Evolutionary conservation across 176 grass and related monocot species (phyloP).

Genomic region (Oryza rufipogon): DNA sequence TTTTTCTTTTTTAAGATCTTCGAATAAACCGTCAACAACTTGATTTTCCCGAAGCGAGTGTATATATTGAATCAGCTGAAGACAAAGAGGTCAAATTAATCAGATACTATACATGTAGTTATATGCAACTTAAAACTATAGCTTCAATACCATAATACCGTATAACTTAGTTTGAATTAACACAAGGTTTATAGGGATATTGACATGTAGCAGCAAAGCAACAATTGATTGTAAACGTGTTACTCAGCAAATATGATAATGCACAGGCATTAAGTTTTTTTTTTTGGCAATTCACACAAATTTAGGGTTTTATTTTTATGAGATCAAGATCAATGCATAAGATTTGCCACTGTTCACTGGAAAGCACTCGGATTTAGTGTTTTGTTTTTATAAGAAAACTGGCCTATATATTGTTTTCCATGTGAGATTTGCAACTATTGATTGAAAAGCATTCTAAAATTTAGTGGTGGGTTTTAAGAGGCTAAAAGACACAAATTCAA

Average conservation of each 20-base stretch:
- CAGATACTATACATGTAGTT: not conserved
- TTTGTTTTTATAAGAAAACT: too few species aligned
- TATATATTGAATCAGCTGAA: constrained; percentile 59
- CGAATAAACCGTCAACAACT: constrained; percentile 28
- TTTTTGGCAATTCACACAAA: too few species aligned
- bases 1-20: constrained; percentile 56
- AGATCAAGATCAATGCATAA: too few species aligned
- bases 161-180: not conserved
- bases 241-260: constrained; percentile 44
- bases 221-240: constrained; percentile 60
- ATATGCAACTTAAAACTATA: not conserved
- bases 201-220: constrained; percentile 61
- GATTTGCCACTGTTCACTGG: too few species aligned
- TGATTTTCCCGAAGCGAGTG: constrained; percentile 49
- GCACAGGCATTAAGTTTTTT: too few species aligned
- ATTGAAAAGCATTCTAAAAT: too few species aligned
- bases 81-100: not conserved
- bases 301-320: too few species aligned
- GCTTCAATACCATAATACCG: not conserved
- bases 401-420: too few species aligned
- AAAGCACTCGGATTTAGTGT: too few species aligned
- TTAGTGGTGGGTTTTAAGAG: too few species aligned
- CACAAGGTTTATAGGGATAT: not conserved
- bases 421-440: too few species aligned
- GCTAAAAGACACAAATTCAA: too few species aligned